Base-by-base conservation (phyloP, 108 stramenopile genomes). In the Cyclotella baltica region DNA sequence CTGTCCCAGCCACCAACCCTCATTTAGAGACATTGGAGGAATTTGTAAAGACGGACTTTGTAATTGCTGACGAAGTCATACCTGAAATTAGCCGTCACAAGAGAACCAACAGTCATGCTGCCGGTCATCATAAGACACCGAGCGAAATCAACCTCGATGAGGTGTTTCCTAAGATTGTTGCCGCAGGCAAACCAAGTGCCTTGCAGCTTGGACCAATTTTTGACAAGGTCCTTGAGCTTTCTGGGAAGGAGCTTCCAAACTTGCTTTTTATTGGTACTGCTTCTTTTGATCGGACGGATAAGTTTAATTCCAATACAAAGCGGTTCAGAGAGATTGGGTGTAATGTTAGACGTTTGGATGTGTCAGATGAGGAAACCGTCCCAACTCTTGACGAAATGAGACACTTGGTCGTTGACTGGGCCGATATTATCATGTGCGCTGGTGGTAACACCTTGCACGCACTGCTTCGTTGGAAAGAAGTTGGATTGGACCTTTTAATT, bases 401-500 rank as follows among this genome's bases (percentile, higher is more conserved):
- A 22, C 47, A 61, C n/a, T 34, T 80, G 11, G 67, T 80, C 37
- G 70, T 80, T 1, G 78, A 80, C 0, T 80, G 73, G 73, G 50
- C 79, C 0, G 73, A 80, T 5, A 66, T 75, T 20, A 68, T 80
- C 1, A 36, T 80, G 30, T 57, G 65, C 28, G 59, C 73, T 0
- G 79, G 79, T 18, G 79, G 79, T 3, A 80, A 80, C 33, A 74
- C 73, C n/a, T 53, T 80, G 23, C 61, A 68, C 15, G 73, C 79
- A 22, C 15, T 80, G 79, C 28, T 80, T 50, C 59, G 79, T 23
- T 80, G 79, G 79, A 67, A 75, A 63, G 57, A 67, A 29, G 30
- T 64, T 34, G 79, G 79, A 0, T 43, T 80, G 19, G 79, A 80
- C 40, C 15, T 80, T 0, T 59, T 80, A 36, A 57, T 80, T 40